Evolutionary conservation across 495 filamentous ascomycete species (phyloP), one percentile per base, ranked within the genome.

Genomic region (Paragyromitra xinjiangensis): DNA sequence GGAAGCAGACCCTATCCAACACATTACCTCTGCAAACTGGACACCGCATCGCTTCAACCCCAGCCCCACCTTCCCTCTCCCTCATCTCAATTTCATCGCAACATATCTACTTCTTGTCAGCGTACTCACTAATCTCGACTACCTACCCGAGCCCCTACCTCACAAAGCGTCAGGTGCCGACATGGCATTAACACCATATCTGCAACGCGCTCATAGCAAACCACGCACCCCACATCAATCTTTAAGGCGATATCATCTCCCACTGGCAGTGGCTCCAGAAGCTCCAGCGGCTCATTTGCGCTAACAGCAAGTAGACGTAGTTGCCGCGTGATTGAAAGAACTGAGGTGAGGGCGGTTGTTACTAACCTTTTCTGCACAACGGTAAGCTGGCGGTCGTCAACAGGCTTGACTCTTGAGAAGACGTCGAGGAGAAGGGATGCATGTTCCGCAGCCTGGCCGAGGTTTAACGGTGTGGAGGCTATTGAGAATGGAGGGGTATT

Each of bases 101-200:
- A 11, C 66, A 69, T 2, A 58, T 37, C 66, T 69, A 8, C 6
- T 11, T 44, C 9, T 9, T 5, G 37, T 69, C 37, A 69, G 34
- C 39, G 6, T 14, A 9, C 26, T 8, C 19, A 37, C 4, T 14
- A 26, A 44, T 9, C 55, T 16, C 8, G 7, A 16, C 0, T 16
- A 8, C 0, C 34, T 16, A 8, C 0, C 34, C 5, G 7, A 0
- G 26, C 0, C 1, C 40, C 4, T 63, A 71, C 68, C n/a, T 14
- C 19, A 55, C 69, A 72, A 29, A 72, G 8, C 12, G 42, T 34
- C 34, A 72, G 7, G 50, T 70, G 67, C 55, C 53, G 39, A 19
- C 67, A 70, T 16, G 67, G 67, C 55, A 70, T 61, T 22, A 64
- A 26, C 3, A 72, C 59, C 0, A 45, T 72, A 39, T 64, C 44